Percentiles rank a stretch among this genome's conserved stretches.
Evolutionary conservation across 352 stramenopile species (phyloP).

Genomic region (Pythium brachiatum): DNA sequence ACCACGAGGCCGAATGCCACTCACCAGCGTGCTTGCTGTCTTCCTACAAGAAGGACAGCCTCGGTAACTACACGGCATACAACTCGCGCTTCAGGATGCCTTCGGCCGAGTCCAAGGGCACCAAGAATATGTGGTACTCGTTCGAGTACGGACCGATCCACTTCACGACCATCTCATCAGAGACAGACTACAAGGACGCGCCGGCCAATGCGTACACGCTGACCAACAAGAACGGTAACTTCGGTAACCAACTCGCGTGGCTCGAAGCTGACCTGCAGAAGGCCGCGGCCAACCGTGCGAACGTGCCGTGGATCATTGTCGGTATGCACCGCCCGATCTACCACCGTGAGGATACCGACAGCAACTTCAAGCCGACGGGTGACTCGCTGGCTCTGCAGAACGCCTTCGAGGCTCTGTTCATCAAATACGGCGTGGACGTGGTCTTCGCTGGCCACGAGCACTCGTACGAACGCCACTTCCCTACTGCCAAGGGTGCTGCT

Average conservation of each 20-base stretch:
- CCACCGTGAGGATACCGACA: background rate
- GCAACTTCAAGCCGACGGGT: conserved; percentile 11
- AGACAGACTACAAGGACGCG: conserved; percentile 47
- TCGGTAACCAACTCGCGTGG: conserved; percentile 52
- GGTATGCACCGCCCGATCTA: conserved; percentile 39
- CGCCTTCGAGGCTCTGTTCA: conserved; percentile 43
- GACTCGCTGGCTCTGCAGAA: conserved; percentile 29
- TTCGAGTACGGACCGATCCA: conserved; percentile 56
- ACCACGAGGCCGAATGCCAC: conserved; percentile 65
- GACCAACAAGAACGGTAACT: conserved; percentile 37
- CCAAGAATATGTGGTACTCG: conserved; percentile 52
- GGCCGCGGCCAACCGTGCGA: conserved; percentile 39
- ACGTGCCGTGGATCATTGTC: conserved; percentile 52
- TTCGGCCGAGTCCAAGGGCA: conserved; percentile 36
- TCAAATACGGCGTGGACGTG: conserved; percentile 46
- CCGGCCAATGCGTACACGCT: conserved; percentile 40
- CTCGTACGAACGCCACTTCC: conserved; percentile 27
- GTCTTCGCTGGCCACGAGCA: conserved; percentile 40
- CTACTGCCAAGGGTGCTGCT: conserved; percentile 12
- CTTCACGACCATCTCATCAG: conserved; percentile 64
- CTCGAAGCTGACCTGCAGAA: conserved; percentile 47
- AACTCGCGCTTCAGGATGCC: conserved; percentile 43
- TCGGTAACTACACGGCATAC: conserved; percentile 66
- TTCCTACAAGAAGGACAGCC: conserved; percentile 33
- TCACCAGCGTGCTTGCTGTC: conserved; percentile 33